A percentile compares a stretch with the other conserved stretches of the same genome.
Conservation (phyloP, 768 basidiomycete species). For the Candolleomyces efflorescens region DNA sequence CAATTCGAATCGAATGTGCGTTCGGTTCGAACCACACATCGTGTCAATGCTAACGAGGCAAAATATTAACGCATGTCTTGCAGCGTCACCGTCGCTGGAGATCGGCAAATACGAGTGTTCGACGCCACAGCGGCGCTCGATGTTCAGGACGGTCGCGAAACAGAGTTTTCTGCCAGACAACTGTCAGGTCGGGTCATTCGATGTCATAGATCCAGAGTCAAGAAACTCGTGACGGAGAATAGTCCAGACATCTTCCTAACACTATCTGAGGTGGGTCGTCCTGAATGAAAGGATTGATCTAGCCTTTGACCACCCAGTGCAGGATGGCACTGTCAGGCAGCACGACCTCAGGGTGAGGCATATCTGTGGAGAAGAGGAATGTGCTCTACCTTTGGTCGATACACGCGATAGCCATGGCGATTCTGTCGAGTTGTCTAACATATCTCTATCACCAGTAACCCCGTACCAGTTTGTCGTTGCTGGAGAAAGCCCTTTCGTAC, state of each 20-base stretch:
- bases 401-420: constrained; percentile 36
- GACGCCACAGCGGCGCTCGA: constrained; percentile 50
- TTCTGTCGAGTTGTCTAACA: constrained; percentile 52
- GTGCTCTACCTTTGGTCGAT: constrained; percentile 69
- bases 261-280: constrained; percentile 60
- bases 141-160: constrained; percentile 38
- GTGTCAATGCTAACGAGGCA: constrained; percentile 13
- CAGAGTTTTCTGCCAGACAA: constrained; percentile 40
- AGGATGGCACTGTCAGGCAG: constrained; percentile 87
- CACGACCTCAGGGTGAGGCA: constrained; percentile 78
- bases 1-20: constrained; percentile 72
- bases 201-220: constrained; percentile 72
- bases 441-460: constrained; percentile 72
- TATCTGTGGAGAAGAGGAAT: constrained; percentile 50
- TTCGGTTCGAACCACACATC: not conserved
- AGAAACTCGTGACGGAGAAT: constrained; percentile 76
- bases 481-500: constrained; percentile 72
- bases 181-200: constrained; percentile 50
- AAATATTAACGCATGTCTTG: constrained; percentile 4
- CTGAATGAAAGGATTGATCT: not conserved
- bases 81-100: constrained; percentile 73
- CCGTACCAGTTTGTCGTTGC: constrained; percentile 86
- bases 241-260: constrained; percentile 74
- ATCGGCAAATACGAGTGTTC: constrained; percentile 73
- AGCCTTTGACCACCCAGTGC: constrained; percentile 3